Evolutionary conservation across 805 yeast species (phyloP).

Genomic region (Metschnikowia lochheadii): DNA sequence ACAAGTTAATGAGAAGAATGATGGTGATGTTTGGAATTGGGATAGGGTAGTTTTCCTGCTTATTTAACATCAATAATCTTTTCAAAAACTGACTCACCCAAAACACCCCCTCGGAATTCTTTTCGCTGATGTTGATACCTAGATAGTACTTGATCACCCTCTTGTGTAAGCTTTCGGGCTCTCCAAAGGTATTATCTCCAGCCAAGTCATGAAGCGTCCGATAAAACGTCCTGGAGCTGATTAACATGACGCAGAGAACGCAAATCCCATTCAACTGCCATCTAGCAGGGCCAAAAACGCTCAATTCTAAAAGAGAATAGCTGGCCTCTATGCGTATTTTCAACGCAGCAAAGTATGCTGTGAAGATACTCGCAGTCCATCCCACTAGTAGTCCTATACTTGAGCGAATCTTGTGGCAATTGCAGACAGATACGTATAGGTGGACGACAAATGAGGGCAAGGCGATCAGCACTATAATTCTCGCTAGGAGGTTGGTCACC

Average conservation of each 20-base stretch:
- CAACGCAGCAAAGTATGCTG: slow-evolving; percentile 28
- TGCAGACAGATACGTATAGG: slow-evolving; percentile 29
- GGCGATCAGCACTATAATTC: not conserved
- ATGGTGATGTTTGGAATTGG: slow-evolving; percentile 25
- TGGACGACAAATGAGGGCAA: not conserved
- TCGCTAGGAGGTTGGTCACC: not conserved
- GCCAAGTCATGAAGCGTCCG: slow-evolving; percentile 27
- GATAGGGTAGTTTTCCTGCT: slow-evolving; percentile 3
- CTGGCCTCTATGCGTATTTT: slow-evolving; percentile 21
- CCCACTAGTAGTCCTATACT: slow-evolving; percentile 33
- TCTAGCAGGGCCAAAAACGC: slow-evolving; percentile 6
- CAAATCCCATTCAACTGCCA: slow-evolving; percentile 21
- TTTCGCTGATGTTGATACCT: slow-evolving; percentile 22
- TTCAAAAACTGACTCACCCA: slow-evolving; percentile 10
- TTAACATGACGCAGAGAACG: slow-evolving; percentile 22
- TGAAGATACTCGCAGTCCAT: slow-evolving; percentile 28
- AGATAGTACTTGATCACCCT: slow-evolving; percentile 27
- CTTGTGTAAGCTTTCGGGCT: slow-evolving; percentile 19
- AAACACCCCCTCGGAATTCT: slow-evolving; percentile 14
- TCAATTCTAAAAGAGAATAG: slow-evolving; percentile 11
- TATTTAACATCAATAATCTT: slow-evolving; percentile 8
- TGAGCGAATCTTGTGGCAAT: slow-evolving; percentile 33
- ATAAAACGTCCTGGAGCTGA: slow-evolving; percentile 30
- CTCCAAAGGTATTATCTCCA: slow-evolving; percentile 20
- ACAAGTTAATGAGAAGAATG: slow-evolving; percentile 19